These are phyloP conservation scores for Deakozyma indianensis DNA, from an alignment of 805 yeast genomes.

Conservation along the genomic window DNA sequence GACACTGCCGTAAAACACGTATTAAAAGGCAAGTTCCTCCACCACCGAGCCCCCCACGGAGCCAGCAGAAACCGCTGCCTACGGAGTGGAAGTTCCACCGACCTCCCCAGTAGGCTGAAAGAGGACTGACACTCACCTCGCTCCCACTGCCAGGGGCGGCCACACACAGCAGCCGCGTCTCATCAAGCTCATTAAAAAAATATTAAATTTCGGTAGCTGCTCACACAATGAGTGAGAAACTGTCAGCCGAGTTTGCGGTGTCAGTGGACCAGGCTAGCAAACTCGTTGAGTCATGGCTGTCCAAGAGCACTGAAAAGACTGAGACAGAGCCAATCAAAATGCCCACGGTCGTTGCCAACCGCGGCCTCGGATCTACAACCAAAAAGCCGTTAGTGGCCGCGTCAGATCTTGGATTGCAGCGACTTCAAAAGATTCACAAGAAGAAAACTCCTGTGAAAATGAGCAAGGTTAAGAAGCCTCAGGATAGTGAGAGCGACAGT, in stretches of 20 bases:
- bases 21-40: too few species aligned
- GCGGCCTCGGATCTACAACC: neutral
- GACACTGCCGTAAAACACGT: too few species aligned
- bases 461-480: neutral
- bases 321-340: conserved; percentile 1
- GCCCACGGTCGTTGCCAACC: neutral
- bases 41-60: too few species aligned
- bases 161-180: neutral
- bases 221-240: conserved; percentile 4
- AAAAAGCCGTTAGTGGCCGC: neutral
- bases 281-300: conserved; percentile 16
- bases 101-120: too few species aligned
- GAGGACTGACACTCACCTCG: too few species aligned
- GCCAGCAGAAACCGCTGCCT: too few species aligned
- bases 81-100: too few species aligned
- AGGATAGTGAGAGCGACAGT: neutral
- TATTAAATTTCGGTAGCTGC: neutral
- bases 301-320: conserved; percentile 2
- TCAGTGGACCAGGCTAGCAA: conserved; percentile 12
- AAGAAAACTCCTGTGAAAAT: neutral
- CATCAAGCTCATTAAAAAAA: neutral
- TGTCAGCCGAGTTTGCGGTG: conserved; percentile 16
- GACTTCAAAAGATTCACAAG: neutral
- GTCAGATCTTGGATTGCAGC: neutral
- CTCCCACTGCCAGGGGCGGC: neutral